Base-by-base conservation (phyloP, 1,284 basidiomycete genomes). In the Anthracocystis panici-leucophaei region DNA sequence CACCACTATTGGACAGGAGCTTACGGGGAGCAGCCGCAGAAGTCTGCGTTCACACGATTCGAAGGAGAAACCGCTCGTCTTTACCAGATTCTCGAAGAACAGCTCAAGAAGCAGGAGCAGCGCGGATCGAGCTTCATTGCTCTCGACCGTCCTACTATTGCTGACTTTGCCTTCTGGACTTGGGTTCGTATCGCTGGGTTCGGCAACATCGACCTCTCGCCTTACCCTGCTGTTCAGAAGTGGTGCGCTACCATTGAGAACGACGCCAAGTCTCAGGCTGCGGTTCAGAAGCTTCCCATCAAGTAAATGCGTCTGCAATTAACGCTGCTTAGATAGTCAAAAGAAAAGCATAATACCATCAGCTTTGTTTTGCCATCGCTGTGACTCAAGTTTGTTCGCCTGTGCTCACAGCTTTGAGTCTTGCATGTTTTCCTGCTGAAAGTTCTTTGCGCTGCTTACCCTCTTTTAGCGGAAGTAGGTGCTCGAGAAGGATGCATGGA, bases 71-170 rank as follows among this genome's bases (percentile, higher is more conserved):
- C 72, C 16, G 62, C 75, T 10, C 80, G 81, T 41, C 73, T 83
- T 9, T 80, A 80, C 70, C 56, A 70, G 46, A 51, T 83, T 0
- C 63, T 81, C 23, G 80, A 83, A 21, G 72, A 70, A 4, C 81
- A 78, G 55, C 68, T 83, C 12, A 66, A 61, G 48, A 51, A 50
- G 25, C 80, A 82, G 65, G 35, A 63, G 25, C 41, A 68, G 62
- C 58, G 71, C 12, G 80, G 81, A 14, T 74, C 73, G 23, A 42
- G 57, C 54, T 83, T 62, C 45, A 64, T 83, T 38, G 81, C 73
- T 5, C 67, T 79, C 18, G 81, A 82, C 65, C 74, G 80, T 12
- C 77, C 77, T 23, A 82, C 80, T 14, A 72, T 82, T 27, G 81
- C 81, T 25, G 81, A 83, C 55, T 76, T 77, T 45, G 57, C 73